Base-by-base conservation (phyloP, 1,139 yeast genomes). In the Geotrichum phurueaensis region DNA sequence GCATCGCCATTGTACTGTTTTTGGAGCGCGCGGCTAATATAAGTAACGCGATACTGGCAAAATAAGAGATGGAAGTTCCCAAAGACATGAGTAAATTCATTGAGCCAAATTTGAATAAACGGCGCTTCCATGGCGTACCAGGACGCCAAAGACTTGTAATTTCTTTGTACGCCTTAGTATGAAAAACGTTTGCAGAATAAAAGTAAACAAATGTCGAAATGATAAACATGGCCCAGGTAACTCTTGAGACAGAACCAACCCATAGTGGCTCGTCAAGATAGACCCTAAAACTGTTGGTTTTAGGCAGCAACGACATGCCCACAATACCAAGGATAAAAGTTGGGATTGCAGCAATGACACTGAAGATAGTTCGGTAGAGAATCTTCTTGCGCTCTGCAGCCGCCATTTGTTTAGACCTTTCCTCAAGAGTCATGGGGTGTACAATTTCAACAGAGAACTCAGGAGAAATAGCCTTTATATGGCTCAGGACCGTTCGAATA, bases 181-280 rank as follows among this genome's bases (percentile, higher is more conserved):
- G 95, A 73, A 87, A 87, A 1, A 85, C 79, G 68, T 85, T 89
- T 36, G 89, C 92, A 0, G 88, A 87, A 71, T 84, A 85, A 67
- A 87, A 85, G 68, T 86, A 87, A 1, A 86, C 87, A 0, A 91
- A 91, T 0, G 94, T 85, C 52, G 91, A 80, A 60, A 87, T 73
- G 54, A 85, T 73, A 62, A 87, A 79, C 59, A 86, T 69, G 3
- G 84, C 79, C 91, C 92, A 86, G n/a, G 83, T 79, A 61, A 78
- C 81, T 58, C 90, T 71, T 0, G 87, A 76, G 0, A 81, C 87
- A 65, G 82, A 81, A 0, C 91, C 91, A 0, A 71, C 78, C 87
- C 89, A 84, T 43, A 85, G 69, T 0, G 90, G 87, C 60, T 77
- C 79, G 66, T 83, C 85, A 5, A 84, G 75, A 84, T 87, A 85